phyloP scores from a whole-genome alignment of 2,329 filamentous ascomycete genomes.

The Arthrocladium fulminans region DNA sequence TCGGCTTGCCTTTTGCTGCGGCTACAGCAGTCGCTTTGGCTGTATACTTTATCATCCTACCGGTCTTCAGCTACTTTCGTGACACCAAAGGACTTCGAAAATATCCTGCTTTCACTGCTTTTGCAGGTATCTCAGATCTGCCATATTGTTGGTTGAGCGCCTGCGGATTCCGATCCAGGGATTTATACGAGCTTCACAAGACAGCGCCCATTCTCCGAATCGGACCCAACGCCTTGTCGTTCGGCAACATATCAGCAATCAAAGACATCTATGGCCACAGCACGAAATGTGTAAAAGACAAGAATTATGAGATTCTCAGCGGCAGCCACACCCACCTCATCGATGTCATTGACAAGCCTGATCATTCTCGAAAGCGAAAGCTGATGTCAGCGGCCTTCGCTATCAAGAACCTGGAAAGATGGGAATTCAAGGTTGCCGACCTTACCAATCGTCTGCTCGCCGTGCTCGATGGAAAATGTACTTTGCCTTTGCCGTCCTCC shows the following conservation, averaged over 20 bases:
- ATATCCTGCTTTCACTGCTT: too few relatives aligned
- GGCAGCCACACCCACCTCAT: constrained; percentile 30
- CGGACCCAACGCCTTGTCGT: constrained; percentile 7
- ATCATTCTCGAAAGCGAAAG: constrained; percentile 34
- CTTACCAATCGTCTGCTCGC: constrained; percentile 27
- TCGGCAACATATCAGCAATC: constrained; percentile 4
- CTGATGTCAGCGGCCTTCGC: constrained; percentile 32
- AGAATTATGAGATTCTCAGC: constrained; percentile 24
- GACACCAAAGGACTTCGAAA: too few relatives aligned
- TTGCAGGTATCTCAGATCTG: too few relatives aligned
- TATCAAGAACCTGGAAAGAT: constrained; percentile 32
- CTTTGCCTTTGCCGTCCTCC: constrained; percentile 10
- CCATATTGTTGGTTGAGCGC: too few relatives aligned
- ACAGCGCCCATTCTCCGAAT: constrained; percentile 5
- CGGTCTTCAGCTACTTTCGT: too few relatives aligned
- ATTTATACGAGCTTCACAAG: too few relatives aligned
- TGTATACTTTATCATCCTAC: too few relatives aligned
- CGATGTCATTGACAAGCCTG: constrained; percentile 32
- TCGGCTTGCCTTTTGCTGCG: too few relatives aligned
- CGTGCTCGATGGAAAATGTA: constrained; percentile 30
- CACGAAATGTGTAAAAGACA: constrained; percentile 30
- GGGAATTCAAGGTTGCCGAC: constrained; percentile 35
- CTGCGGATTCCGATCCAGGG: too few relatives aligned
- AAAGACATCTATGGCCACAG: constrained; percentile 31
- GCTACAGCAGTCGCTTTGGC: too few relatives aligned